These are phyloP conservation scores for Rhizopogon vesiculosus DNA, from an alignment of 768 basidiomycete species.

Conservation along the genomic window DNA sequence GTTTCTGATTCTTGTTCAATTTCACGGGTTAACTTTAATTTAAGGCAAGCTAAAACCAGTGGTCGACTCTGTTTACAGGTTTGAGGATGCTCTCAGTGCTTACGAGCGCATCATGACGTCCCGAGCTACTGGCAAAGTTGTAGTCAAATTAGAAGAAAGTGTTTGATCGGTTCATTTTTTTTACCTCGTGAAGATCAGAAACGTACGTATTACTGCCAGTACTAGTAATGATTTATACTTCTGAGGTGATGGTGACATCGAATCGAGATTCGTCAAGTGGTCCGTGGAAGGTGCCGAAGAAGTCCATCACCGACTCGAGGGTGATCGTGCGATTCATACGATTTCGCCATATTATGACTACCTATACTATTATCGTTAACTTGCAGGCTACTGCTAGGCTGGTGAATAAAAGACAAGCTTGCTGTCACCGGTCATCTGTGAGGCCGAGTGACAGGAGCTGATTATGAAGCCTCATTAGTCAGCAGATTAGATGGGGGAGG, in stretches of 20 bases:
- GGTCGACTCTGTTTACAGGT: conserved; percentile 56
- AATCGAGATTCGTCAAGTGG: neutral
- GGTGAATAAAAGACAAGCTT: too few relatives aligned
- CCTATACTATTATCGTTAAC: neutral
- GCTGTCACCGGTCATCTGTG: neutral
- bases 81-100: conserved; percentile 53
- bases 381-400: neutral
- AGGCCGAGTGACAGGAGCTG: neutral
- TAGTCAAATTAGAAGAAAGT: conserved; percentile 42
- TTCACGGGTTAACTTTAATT: neutral
- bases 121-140: conserved; percentile 61
- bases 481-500: conserved; percentile 27
- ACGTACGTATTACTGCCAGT: neutral
- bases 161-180: neutral
- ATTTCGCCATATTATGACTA: neutral
- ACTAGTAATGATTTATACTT: neutral
- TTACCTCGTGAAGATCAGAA: neutral
- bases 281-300: neutral
- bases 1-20: neutral
- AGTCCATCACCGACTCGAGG: neutral
- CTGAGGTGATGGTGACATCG: neutral
- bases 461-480: conserved; percentile 25
- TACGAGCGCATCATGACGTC: conserved; percentile 56
- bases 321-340: neutral
- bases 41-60: conserved; percentile 47